Evolutionary conservation across 495 filamentous ascomycete genomes (phyloP).

Genomic region (Tuber umbilicatum): DNA sequence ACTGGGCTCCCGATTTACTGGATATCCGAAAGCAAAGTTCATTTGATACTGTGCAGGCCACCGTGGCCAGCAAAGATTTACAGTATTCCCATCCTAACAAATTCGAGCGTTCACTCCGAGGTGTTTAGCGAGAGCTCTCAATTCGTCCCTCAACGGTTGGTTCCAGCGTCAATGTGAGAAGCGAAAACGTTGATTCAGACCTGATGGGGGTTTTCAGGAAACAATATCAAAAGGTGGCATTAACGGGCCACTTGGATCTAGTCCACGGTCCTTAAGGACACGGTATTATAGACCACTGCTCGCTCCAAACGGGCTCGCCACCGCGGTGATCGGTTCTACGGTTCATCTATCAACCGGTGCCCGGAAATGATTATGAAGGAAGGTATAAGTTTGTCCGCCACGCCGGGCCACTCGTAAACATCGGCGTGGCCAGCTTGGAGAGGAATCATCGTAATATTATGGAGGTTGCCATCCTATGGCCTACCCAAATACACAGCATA

Average conservation of each 20-base stretch:
- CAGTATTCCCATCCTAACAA: neutral
- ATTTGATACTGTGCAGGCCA: neutral
- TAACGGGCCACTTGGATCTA: neutral
- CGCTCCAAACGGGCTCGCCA: neutral
- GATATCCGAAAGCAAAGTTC: neutral
- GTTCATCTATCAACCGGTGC: neutral
- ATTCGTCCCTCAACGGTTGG: neutral
- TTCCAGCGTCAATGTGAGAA: neutral
- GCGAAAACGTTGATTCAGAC: neutral
- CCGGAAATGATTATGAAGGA: neutral
- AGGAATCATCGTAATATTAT: neutral
- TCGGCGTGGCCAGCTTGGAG: neutral
- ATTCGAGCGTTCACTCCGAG: too few relatives aligned
- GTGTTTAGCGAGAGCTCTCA: too few relatives aligned
- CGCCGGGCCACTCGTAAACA: neutral
- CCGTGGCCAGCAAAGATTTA: neutral
- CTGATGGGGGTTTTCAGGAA: neutral
- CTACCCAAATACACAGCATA: too few relatives aligned
- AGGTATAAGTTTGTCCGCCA: neutral
- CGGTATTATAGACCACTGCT: neutral
- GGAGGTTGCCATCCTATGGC: too few relatives aligned
- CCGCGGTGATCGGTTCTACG: neutral
- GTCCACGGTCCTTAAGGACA: neutral
- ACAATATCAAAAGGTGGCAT: neutral
- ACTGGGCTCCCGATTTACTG: neutral